These are phyloP conservation scores for Barnettozyma siamensis DNA, from an alignment of 805 yeast species.

Conservation along the genomic window DNA sequence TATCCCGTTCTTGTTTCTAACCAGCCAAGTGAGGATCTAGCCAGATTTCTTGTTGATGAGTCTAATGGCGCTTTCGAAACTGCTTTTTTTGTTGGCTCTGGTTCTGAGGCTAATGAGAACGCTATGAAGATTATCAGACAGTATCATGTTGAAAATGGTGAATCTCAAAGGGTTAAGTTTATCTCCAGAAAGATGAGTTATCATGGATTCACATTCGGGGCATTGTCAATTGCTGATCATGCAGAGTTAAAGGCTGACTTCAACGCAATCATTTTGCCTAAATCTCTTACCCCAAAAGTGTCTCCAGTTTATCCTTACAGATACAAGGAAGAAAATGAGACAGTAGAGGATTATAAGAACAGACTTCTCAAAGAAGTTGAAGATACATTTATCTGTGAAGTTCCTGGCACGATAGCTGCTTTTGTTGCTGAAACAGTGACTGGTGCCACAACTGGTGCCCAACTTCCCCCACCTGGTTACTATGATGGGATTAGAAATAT, in stretches of 20 bases:
- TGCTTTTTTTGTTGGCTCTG: constrained; percentile 43
- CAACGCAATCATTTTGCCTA: constrained; percentile 19
- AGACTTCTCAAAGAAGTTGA: constrained; percentile 34
- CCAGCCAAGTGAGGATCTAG: constrained; percentile 32
- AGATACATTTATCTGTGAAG: constrained; percentile 30
- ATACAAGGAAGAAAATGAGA: constrained; percentile 21
- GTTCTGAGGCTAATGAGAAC: constrained; percentile 58
- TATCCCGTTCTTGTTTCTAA: constrained; percentile 25
- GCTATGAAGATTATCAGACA: constrained; percentile 48
- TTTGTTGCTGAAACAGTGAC: constrained; percentile 36
- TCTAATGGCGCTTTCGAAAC: constrained; percentile 32
- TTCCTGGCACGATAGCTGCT: constrained; percentile 34
- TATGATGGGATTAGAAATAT: constrained; percentile 35
- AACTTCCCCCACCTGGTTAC: constrained; percentile 35
- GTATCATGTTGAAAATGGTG: constrained; percentile 34
- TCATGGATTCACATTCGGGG: constrained; percentile 41
- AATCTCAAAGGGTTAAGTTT: constrained; percentile 31
- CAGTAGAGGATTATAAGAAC: constrained; percentile 31
- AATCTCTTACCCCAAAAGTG: constrained; percentile 12
- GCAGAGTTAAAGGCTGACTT: not conserved
- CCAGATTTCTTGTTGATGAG: constrained; percentile 33
- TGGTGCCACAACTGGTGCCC: constrained; percentile 36
- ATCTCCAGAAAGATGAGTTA: constrained; percentile 36
- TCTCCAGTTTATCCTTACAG: constrained; percentile 20
- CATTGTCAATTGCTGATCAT: constrained; percentile 31